A percentile compares a stretch with the other conserved stretches of the same genome.
phyloP scores from a whole-genome alignment of 2,329 filamentous ascomycete genomes.

The Massarina eburnea region DNA sequence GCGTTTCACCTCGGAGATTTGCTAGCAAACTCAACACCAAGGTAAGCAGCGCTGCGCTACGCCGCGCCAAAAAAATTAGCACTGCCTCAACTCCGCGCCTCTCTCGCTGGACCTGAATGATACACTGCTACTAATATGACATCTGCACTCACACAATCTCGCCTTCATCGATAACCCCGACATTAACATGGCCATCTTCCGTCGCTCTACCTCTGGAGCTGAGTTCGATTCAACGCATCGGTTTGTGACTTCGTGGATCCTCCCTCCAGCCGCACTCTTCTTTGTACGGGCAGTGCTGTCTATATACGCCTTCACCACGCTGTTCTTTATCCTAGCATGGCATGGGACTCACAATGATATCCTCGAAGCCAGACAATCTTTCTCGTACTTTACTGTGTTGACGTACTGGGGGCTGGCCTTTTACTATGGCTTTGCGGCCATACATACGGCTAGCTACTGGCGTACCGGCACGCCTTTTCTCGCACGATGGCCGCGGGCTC shows the following conservation, averaged over 20 bases:
- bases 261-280: slow-evolving; percentile 67
- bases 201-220: slow-evolving; percentile 20
- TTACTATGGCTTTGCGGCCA: slow-evolving; percentile 69
- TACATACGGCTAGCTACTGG: slow-evolving; percentile 70
- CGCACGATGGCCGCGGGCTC: slow-evolving; percentile 38
- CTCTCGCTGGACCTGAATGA: not conserved
- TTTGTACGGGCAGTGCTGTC: slow-evolving; percentile 53
- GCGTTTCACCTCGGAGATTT: slow-evolving; percentile 1
- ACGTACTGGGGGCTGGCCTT: slow-evolving; percentile 83
- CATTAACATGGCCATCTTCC: slow-evolving; percentile 28
- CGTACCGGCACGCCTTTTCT: slow-evolving; percentile 40
- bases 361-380: slow-evolving; percentile 52
- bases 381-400: slow-evolving; percentile 81
- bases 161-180: not conserved
- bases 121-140: slow-evolving; percentile 2
- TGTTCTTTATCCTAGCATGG: slow-evolving; percentile 71
- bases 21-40: not conserved
- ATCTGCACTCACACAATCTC: slow-evolving; percentile 4
- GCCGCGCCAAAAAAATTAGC: not conserved
- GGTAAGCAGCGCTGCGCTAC: not conserved
- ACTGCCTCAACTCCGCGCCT: not conserved
- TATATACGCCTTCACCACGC: slow-evolving; percentile 70
- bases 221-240: slow-evolving; percentile 57
- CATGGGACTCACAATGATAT: slow-evolving; percentile 58
- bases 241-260: slow-evolving; percentile 79